Evolutionary conservation across 257 asterid genomes (phyloP), one percentile per base, ranked within the genome.

Genomic region (Nicotiana benthamiana): DNA sequence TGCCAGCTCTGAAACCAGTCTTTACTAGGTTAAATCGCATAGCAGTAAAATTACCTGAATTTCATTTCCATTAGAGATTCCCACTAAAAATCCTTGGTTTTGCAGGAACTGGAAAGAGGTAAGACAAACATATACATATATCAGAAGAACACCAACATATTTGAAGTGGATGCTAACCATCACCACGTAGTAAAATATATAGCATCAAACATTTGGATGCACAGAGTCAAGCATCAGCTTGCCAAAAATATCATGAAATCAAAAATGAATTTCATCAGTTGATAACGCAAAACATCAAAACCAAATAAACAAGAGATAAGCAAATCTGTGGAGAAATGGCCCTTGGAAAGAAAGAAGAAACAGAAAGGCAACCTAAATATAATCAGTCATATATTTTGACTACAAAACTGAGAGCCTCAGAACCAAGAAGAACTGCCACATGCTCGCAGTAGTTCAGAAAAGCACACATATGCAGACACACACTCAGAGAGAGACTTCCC

Each of bases 21-120:
- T 40, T 77, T 40, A 77, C 43, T 20, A 18, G 40, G 53, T 77
- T 30, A 77, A 34, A 57, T 77, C 59, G 67, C n/a, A 22, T 34
- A 57, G 63, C 52, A 70, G 75, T 64, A 20, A 59, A 2, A 75
- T 46, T 90, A 94, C 99, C 99, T 94, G 97, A 80, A 94, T 91
- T 87, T 90, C 97, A 81, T 94, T 94, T 82, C 91, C 98, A 82
- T 87, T 90, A 82, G 99, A 89, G 89, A 96, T 87, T 63, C 97
- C 90, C 89, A 88, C 97, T 79, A 96, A 88, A 83, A 87, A 89
- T 56, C 99, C 99, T 87, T 94, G 99, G 90, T 96, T 94, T 88
- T 90, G 97, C 83, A 96, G 87, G 88, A 96, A 96, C 99, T 96
- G 93, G 26, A 83, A 88, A 81, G 79, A 86, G 51, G 80, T 43